phyloP scores from a whole-genome alignment of 768 basidiomycete genomes.

The Mycena rebaudengoi region DNA sequence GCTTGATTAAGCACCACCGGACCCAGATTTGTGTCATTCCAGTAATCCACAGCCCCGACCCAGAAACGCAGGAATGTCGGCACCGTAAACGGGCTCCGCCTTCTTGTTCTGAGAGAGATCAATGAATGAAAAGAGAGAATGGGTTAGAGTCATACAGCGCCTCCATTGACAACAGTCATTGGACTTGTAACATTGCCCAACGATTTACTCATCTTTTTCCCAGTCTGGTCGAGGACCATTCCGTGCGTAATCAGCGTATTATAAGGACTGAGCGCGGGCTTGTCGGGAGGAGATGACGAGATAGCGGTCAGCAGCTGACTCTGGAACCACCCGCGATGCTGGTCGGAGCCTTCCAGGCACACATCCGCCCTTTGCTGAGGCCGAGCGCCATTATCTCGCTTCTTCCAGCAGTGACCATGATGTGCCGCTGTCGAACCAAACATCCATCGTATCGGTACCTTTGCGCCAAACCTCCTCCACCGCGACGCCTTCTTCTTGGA shows the following conservation, averaged over 20 bases:
- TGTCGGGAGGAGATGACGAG: slow-evolving; percentile 49
- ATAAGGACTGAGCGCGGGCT: slow-evolving; percentile 64
- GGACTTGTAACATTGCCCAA: slow-evolving; percentile 92
- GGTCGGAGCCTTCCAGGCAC: slow-evolving; percentile 95
- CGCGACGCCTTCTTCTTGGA: slow-evolving; percentile 53
- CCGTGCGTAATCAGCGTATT: slow-evolving; percentile 91
- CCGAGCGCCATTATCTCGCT: slow-evolving; percentile 45
- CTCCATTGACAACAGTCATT: slow-evolving; percentile 80
- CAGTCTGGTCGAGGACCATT: slow-evolving; percentile 91
- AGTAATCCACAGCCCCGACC: slow-evolving; percentile 92
- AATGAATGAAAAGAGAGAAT: not conserved
- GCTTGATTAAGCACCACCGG: slow-evolving; percentile 78
- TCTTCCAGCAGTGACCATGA: slow-evolving; percentile 86
- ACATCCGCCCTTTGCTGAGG: slow-evolving; percentile 86
- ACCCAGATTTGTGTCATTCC: slow-evolving; percentile 88
- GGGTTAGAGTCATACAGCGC: slow-evolving; percentile 62
- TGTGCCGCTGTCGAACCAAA: slow-evolving; percentile 98
- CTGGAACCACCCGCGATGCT: slow-evolving; percentile 99
- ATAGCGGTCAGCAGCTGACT: slow-evolving; percentile 89
- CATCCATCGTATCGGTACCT: slow-evolving; percentile 96
- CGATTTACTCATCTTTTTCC: slow-evolving; percentile 98
- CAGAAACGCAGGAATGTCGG: slow-evolving; percentile 90
- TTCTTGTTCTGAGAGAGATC: slow-evolving; percentile 61
- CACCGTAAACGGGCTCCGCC: slow-evolving; percentile 81
- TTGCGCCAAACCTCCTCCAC: slow-evolving; percentile 68